Evolutionary conservation across 768 basidiomycete genomes (phyloP), one percentile per base, ranked within the genome.

Genomic region (Thelephora ganbajun): DNA sequence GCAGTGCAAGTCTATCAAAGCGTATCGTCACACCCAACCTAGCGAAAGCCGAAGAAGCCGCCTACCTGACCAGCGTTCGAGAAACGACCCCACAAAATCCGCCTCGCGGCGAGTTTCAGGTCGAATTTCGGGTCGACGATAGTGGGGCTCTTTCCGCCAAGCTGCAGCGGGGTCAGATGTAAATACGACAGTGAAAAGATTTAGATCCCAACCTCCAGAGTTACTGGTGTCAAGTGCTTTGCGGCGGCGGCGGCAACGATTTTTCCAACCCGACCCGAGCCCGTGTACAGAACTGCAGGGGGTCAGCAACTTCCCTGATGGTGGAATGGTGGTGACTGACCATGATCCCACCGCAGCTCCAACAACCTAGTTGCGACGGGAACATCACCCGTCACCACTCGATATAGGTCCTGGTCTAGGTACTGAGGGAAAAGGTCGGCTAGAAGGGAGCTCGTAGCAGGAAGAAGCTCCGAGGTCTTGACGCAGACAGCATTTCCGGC

Each of bases 61-160:
- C 53, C 20, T 46, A 66, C 66, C 57, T 69, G 69, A 2, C 89
- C 89, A 0, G 75, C 77, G 54, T 92, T 92, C 34, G 70, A 63
- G 43, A 66, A 63, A 55, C 87, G 87, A n/a, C 86, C 86, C 84
- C 85, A 90, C 33, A 89, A 60, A 39, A 92, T 69, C n/a, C 88
- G 72, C 37, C 71, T 72, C 2, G 84, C 83, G 0, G 80, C 71
- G 4, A 70, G 63, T 48, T 77, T 69, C 44, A 90, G 63, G 57
- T 91, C 80, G 47, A 74, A 77, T 18, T 66, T 69, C 0, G 83
- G 70, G 59, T 89, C 83, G 39, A 92, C 65, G 51, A 90, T 67
- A 16, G 78, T 83, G 1, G 87, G 86, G 1, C 74, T 79, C 60
- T 89, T 87, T 20, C 86, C 65, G 53, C 48, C 46, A 36, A 55